phyloP scores from a whole-genome alignment of 129 eudicot genomes.

The Apium graveolens region DNA sequence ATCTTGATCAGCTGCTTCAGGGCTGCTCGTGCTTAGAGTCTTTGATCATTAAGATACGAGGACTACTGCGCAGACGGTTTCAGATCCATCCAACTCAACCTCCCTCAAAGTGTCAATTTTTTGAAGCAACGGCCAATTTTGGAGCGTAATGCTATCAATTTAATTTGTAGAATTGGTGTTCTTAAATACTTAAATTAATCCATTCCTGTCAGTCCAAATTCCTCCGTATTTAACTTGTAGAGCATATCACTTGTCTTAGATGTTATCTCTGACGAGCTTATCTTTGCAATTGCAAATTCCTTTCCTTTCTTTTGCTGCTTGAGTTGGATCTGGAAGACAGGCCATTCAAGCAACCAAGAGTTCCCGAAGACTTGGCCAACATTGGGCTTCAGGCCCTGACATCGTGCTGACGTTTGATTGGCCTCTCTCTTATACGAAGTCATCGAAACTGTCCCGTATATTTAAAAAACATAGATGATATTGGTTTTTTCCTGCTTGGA shows the following conservation, averaged over 20 bases:
- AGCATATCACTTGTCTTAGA: slow-evolving; percentile 47
- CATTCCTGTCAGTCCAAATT: neutral
- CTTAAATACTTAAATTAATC: neutral
- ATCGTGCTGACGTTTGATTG: slow-evolving; percentile 31
- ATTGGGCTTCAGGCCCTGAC: slow-evolving; percentile 39
- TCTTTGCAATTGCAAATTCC: slow-evolving; percentile 23
- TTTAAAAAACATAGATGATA: slow-evolving; percentile 37
- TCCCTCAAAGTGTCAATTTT: slow-evolving; percentile 43
- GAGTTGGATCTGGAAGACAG: slow-evolving; percentile 71
- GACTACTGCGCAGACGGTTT: slow-evolving; percentile 21
- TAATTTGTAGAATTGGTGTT: slow-evolving; percentile 11
- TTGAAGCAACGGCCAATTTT: slow-evolving; percentile 41
- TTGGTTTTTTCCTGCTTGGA: slow-evolving; percentile 64
- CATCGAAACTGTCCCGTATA: slow-evolving; percentile 16
- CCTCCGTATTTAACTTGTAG: slow-evolving; percentile 23
- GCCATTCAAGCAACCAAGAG: slow-evolving; percentile 24
- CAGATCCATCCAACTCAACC: slow-evolving; percentile 17
- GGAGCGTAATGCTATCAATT: slow-evolving; percentile 19
- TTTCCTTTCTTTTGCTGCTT: slow-evolving; percentile 45
- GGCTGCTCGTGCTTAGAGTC: slow-evolving; percentile 41
- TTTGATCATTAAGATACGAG: slow-evolving; percentile 43
- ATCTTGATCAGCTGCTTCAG: slow-evolving; percentile 21
- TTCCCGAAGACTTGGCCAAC: slow-evolving; percentile 42
- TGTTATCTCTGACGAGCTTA: slow-evolving; percentile 39
- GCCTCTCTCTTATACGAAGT: slow-evolving; percentile 51